Evolutionary conservation across 2,329 filamentous ascomycete species (phyloP).

Genomic region (Tolypocladium album): DNA sequence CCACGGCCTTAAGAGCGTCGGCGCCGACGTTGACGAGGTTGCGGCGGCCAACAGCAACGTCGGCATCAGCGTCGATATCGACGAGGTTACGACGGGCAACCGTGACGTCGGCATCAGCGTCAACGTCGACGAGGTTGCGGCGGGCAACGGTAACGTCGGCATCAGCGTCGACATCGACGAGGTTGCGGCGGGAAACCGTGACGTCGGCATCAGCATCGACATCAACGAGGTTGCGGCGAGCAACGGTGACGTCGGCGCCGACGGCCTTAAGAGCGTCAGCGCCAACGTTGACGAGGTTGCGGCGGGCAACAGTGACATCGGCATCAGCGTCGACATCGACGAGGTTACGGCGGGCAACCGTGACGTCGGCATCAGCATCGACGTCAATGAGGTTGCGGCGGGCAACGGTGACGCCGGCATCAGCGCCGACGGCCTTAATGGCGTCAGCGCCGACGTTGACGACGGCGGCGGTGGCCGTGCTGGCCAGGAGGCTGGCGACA

Average conservation of each 20-base stretch:
- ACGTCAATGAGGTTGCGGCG: neutral
- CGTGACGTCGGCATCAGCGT: neutral
- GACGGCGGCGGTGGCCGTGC: constrained; percentile 7
- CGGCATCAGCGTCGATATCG: constrained; percentile 3
- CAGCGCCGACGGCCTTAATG: constrained; percentile 1
- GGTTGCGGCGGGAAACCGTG: constrained; percentile 1
- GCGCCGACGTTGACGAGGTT: constrained; percentile 18
- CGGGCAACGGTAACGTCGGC: constrained; percentile 2
- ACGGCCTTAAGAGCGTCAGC: constrained; percentile 4
- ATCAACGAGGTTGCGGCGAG: constrained; percentile 3
- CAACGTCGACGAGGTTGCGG: constrained; percentile 17
- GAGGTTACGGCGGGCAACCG: constrained; percentile 1
- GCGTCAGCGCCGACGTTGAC: neutral
- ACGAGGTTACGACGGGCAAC: constrained; percentile 4
- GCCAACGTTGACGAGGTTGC: constrained; percentile 1
- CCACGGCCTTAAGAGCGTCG: constrained; percentile 2
- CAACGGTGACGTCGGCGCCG: constrained; percentile 1
- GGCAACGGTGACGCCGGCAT: constrained; percentile 4
- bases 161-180: constrained; percentile 17
- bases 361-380: constrained; percentile 4
- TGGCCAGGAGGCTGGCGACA: constrained; percentile 15
- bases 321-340: constrained; percentile 3
- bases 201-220: constrained; percentile 4
- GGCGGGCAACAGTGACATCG: constrained; percentile 2
- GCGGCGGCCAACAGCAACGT: constrained; percentile 1